Evolutionary conservation across 352 stramenopile genomes (phyloP).

Genomic region (Pythium diclinum): DNA sequence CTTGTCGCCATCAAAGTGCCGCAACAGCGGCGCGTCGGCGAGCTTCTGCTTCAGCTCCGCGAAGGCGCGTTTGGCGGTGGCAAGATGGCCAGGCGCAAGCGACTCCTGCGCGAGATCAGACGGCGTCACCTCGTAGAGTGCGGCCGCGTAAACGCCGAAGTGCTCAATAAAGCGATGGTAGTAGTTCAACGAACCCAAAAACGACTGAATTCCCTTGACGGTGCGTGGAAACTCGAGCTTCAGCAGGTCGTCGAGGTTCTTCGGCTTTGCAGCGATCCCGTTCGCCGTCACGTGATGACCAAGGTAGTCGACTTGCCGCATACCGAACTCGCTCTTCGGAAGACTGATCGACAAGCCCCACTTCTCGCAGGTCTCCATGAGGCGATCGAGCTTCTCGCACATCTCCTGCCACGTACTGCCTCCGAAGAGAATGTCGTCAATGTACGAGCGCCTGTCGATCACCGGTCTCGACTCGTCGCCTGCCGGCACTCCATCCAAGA

Average conservation of each 20-base stretch:
- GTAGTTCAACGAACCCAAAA: constrained; percentile 24
- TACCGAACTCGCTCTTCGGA: constrained; percentile 20
- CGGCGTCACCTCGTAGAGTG: constrained; percentile 10
- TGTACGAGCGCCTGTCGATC: constrained; percentile 24
- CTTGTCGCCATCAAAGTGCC: constrained; percentile 6
- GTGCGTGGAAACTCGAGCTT: constrained; percentile 11
- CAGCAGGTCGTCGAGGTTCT: constrained; percentile 17
- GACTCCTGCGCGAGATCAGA: background rate
- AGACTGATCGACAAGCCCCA: constrained; percentile 29
- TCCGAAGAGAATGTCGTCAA: constrained; percentile 26
- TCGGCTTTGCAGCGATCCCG: constrained; percentile 18
- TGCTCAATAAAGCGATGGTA: constrained; percentile 14
- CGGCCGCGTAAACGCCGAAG: constrained; percentile 14
- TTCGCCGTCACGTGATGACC: constrained; percentile 11
- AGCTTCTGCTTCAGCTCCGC: constrained; percentile 4
- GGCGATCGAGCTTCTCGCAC: constrained; percentile 16
- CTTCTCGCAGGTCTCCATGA: constrained; percentile 14
- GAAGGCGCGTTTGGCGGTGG: background rate
- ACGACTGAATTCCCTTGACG: constrained; percentile 21
- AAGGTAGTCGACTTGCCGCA: constrained; percentile 19
- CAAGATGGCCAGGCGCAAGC: background rate
- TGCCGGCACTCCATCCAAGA: constrained; percentile 5
- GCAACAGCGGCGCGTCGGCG: background rate
- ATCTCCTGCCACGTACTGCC: constrained; percentile 4
- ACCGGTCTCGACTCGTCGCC: background rate